phyloP scores from a whole-genome alignment of 495 filamentous ascomycete species.

The Aspergillus saccharolyticus region DNA sequence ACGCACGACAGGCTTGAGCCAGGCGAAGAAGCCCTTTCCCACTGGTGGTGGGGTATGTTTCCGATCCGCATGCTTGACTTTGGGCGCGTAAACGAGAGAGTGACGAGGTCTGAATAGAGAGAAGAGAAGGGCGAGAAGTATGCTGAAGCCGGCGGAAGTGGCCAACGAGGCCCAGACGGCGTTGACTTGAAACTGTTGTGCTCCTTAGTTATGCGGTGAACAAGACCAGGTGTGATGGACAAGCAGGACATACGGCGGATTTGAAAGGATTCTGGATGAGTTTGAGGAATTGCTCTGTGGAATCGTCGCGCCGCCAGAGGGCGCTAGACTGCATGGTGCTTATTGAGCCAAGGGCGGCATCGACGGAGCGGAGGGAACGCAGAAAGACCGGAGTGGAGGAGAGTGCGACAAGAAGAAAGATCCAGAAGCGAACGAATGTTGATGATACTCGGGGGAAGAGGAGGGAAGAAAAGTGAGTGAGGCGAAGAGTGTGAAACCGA shows the following conservation, averaged over 20 bases:
- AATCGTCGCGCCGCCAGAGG: slow-evolving; percentile 21
- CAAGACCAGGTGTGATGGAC: neutral
- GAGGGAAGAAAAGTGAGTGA: slow-evolving; percentile 3
- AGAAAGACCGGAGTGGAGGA: slow-evolving; percentile 7
- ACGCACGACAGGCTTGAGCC: slow-evolving; percentile 70
- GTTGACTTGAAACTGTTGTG: slow-evolving; percentile 49
- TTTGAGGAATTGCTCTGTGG: slow-evolving; percentile 37
- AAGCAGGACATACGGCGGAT: slow-evolving; percentile 31
- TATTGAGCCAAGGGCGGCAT: slow-evolving; percentile 23
- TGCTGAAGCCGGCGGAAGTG: slow-evolving; percentile 71
- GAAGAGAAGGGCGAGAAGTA: slow-evolving; percentile 70
- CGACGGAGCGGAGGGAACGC: slow-evolving; percentile 13
- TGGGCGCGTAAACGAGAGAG: slow-evolving; percentile 86
- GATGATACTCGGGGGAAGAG: slow-evolving; percentile 7
- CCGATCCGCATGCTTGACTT: slow-evolving; percentile 85
- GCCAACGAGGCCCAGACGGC: slow-evolving; percentile 76
- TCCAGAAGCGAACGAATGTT: slow-evolving; percentile 10
- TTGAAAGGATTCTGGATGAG: slow-evolving; percentile 47
- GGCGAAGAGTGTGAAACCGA: slow-evolving; percentile 1
- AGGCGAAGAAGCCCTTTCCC: slow-evolving; percentile 79
- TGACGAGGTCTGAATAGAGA: slow-evolving; percentile 88
- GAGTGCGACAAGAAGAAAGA: slow-evolving; percentile 10
- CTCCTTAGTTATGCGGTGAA: slow-evolving; percentile 6
- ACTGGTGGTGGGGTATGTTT: slow-evolving; percentile 91
- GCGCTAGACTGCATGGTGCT: slow-evolving; percentile 30